phyloP scores from a whole-genome alignment of 768 basidiomycete genomes.

The Clitopilus passeckerianus region DNA sequence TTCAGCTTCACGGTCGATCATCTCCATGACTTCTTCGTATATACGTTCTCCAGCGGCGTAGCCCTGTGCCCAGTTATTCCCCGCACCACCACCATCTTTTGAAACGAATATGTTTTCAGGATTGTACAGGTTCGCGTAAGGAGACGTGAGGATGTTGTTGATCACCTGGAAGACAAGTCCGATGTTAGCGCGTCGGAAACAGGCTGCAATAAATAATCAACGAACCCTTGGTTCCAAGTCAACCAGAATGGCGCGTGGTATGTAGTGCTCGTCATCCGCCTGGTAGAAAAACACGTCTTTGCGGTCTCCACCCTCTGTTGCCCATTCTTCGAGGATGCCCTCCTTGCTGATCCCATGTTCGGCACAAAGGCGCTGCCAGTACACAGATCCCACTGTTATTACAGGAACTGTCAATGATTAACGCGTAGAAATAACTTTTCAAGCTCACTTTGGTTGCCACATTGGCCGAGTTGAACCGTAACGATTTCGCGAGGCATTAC shows the following conservation, averaged over 20 bases:
- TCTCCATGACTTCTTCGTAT: slow-evolving; percentile 97
- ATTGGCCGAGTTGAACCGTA: slow-evolving; percentile 84
- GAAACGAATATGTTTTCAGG: slow-evolving; percentile 97
- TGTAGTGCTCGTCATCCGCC: slow-evolving; percentile 99
- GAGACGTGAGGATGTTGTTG: slow-evolving; percentile 86
- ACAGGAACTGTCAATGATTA: slow-evolving; percentile 2
- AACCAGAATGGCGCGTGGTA: slow-evolving; percentile 92
- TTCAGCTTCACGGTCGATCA: slow-evolving; percentile 97
- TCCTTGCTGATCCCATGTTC: slow-evolving; percentile 97
- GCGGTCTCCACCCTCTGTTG: slow-evolving; percentile 89
- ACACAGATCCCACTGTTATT: slow-evolving; percentile 85
- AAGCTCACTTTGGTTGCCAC: slow-evolving; percentile 82
- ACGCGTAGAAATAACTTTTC: not conserved
- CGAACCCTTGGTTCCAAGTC: slow-evolving; percentile 94
- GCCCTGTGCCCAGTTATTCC: slow-evolving; percentile 98
- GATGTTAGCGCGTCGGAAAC: slow-evolving; percentile 5
- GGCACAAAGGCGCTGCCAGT: slow-evolving; percentile 96
- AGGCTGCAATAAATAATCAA: slow-evolving; percentile 5
- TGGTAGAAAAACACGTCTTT: slow-evolving; percentile 99
- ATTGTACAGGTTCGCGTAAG: slow-evolving; percentile 90
- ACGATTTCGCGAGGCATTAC: slow-evolving; percentile 77
- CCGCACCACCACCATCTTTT: slow-evolving; percentile 97
- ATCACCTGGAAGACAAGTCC: slow-evolving; percentile 65
- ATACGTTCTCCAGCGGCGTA: slow-evolving; percentile 85
- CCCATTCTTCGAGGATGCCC: slow-evolving; percentile 96